Evolutionary conservation across 495 filamentous ascomycete genomes (phyloP).

Genomic region (Penicillium soppii): DNA sequence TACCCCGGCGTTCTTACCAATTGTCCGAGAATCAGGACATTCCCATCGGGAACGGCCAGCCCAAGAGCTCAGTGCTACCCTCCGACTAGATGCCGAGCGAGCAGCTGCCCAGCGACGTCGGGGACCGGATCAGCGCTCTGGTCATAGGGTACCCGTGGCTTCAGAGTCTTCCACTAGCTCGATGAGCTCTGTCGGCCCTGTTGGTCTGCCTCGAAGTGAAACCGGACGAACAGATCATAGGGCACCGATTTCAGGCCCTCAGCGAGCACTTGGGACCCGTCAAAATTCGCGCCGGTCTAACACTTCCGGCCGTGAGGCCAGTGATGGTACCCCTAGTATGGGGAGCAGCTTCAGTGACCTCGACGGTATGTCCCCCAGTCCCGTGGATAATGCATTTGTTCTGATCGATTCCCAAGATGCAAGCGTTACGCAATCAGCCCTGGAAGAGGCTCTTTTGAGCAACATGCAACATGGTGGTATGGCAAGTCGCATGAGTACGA

Average conservation of each 20-base stretch:
- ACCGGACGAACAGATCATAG: conserved; percentile 17
- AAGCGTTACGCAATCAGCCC: conserved; percentile 87
- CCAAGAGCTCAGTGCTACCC: conserved; percentile 62
- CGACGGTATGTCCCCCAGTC: conserved; percentile 62
- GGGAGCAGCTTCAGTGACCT: conserved; percentile 97
- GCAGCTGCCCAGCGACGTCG: conserved; percentile 40
- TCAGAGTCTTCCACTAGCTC: conserved; percentile 65
- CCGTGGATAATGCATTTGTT: conserved; percentile 2
- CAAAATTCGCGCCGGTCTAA: conserved; percentile 54
- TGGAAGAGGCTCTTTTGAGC: conserved; percentile 91
- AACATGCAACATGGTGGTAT: conserved; percentile 82
- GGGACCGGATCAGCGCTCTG: conserved; percentile 22
- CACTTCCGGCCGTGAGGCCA: conserved; percentile 60
- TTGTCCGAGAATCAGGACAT: conserved; percentile 35
- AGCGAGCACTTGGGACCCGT: conserved; percentile 56
- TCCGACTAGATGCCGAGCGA: conserved; percentile 49
- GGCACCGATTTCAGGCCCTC: conserved; percentile 45
- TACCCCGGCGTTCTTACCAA: conserved; percentile 72
- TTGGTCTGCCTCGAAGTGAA: conserved; percentile 18
- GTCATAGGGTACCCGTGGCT: conserved; percentile 42
- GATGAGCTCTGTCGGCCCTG: conserved; percentile 42
- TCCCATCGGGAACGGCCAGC: conserved; percentile 22
- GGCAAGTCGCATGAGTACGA: conserved; percentile 85
- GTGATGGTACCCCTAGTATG: conserved; percentile 92
- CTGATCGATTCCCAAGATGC: conserved; percentile 57